phyloP scores from a whole-genome alignment of 371 early-diverging fungal genomes.

The Saksenaea vasiformis region DNA sequence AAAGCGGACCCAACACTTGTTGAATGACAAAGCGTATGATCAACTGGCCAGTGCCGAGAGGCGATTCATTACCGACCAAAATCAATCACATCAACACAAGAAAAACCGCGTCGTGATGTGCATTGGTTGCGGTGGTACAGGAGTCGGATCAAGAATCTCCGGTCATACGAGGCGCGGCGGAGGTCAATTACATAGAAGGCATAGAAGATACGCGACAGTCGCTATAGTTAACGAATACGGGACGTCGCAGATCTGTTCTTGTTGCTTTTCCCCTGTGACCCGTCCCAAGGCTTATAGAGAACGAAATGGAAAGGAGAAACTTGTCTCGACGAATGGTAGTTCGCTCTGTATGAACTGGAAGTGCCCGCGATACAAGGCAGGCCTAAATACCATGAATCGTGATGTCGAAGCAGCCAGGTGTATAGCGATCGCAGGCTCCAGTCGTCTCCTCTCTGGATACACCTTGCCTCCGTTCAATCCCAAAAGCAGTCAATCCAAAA shows the following conservation, averaged over 20 bases:
- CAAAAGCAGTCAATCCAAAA: neutral
- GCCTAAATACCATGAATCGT: neutral
- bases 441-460: neutral
- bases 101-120: no score
- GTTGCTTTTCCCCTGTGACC: no score
- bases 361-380: neutral
- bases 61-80: no score
- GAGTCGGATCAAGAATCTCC: neutral
- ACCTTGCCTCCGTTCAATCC: neutral
- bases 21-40: no score
- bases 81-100: no score
- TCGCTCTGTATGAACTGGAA: neutral
- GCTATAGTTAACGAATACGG: neutral
- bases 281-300: neutral
- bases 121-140: neutral
- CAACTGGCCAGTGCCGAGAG: no score
- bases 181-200: neutral
- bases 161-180: neutral
- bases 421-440: neutral
- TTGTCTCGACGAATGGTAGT: neutral
- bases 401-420: conserved; percentile 4
- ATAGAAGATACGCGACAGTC: neutral
- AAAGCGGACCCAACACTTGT: no score
- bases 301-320: neutral
- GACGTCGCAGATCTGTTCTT: neutral